Percentiles rank a stretch among this genome's conserved stretches.
Conservation (phyloP, 768 basidiomycete species). For the Sarcodon aspratus region DNA sequence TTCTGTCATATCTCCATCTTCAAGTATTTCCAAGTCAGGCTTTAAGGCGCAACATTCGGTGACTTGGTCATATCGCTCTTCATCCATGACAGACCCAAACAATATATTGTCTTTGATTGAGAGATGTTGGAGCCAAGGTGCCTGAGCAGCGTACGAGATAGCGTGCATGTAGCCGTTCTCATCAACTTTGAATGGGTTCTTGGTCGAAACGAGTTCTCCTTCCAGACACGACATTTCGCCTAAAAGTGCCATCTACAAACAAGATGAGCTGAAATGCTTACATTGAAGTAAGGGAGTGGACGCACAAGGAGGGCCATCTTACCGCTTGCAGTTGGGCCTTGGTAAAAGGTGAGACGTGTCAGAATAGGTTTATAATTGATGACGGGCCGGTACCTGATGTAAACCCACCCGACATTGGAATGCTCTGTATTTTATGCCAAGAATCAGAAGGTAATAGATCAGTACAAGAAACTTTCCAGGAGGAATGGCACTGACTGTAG, state of each 20-base stretch:
- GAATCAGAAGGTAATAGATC: too few species aligned
- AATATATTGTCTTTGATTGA: slow-evolving; percentile 50
- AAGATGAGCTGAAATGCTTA: background rate
- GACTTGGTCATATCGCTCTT: slow-evolving; percentile 63
- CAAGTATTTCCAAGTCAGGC: slow-evolving; percentile 73
- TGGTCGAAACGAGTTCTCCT: slow-evolving; percentile 52
- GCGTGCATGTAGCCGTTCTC: slow-evolving; percentile 45
- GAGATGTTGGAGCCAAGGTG: slow-evolving; percentile 32
- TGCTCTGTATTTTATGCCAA: too few species aligned
- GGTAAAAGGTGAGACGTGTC: background rate
- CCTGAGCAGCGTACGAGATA: slow-evolving; percentile 37
- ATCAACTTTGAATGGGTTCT: slow-evolving; percentile 48
- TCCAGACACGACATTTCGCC: slow-evolving; percentile 59
- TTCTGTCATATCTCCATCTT: slow-evolving; percentile 80
- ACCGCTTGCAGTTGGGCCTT: slow-evolving; percentile 64
- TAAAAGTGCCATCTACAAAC: slow-evolving; percentile 48
- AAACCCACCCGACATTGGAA: too few species aligned
- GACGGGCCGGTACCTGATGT: too few species aligned
- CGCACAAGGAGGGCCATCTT: slow-evolving; percentile 70
- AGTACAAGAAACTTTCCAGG: too few species aligned
- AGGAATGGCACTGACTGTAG: too few species aligned
- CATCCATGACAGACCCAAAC: slow-evolving; percentile 45
- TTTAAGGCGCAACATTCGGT: slow-evolving; percentile 77
- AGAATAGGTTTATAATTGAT: too few species aligned
- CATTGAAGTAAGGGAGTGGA: background rate